Evolutionary conservation across 441 rosid species (phyloP).

Genomic region (Euphorbia corollata): DNA sequence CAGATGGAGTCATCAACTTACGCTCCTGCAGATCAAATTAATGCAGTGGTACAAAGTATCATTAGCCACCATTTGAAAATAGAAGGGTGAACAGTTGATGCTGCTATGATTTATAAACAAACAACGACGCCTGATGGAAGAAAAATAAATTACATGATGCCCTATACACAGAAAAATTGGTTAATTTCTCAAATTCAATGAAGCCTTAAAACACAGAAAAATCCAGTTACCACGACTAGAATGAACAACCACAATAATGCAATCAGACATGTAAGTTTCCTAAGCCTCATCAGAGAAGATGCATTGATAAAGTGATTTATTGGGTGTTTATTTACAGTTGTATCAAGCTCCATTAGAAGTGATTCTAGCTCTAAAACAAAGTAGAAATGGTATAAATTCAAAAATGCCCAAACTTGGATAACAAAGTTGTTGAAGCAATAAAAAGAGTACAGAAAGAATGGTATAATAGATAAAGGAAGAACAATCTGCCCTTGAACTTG

Average conservation of each 20-base stretch:
- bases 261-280: neutral
- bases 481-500: neutral
- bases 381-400: slow-evolving; percentile 1
- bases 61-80: slow-evolving; percentile 7
- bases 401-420: neutral
- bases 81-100: neutral
- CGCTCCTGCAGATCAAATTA: slow-evolving; percentile 57
- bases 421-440: neutral
- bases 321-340: neutral
- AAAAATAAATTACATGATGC: neutral
- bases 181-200: slow-evolving; percentile 8
- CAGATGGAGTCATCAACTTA: slow-evolving; percentile 60
- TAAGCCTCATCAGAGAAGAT: neutral
- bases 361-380: neutral
- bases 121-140: neutral
- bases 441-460: neutral
- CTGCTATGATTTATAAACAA: slow-evolving; percentile 1
- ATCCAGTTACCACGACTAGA: neutral
- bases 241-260: neutral
- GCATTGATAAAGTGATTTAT: neutral
- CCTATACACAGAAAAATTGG: neutral
- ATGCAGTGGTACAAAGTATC: slow-evolving; percentile 20
- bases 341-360: neutral
- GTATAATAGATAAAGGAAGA: neutral
- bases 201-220: slow-evolving; percentile 1